Evolutionary conservation across 768 basidiomycete species (phyloP), one percentile per base, ranked within the genome.

Genomic region (Lactarius deliciosus): DNA sequence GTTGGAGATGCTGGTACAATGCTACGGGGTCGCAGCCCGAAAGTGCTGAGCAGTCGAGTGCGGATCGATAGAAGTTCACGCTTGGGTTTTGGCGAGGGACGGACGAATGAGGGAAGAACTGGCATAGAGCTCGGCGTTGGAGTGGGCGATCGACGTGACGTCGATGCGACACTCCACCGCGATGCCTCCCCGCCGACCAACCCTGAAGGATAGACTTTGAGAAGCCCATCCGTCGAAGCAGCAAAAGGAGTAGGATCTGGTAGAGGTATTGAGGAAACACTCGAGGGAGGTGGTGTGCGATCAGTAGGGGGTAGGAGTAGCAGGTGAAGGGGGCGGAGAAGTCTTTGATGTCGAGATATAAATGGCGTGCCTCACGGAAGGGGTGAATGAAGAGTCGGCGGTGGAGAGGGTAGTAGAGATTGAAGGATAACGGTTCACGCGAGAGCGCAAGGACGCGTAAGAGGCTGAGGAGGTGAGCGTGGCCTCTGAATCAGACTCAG

Each of bases 151-250:
- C 60, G 63, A 57, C 41, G 61, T 25, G 68, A 66, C 10, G 66
- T 66, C 18, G 70, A 66, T 5, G 69, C 70, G 25, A 71, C 60
- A 54, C 68, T 69, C 70, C 70, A 71, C 59, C 70, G 70, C 16
- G 64, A 66, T 15, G 57, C 30, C 56, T 69, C 66, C 2, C 57
- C 69, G 1, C 65, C 55, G 6, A 43, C 20, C 61, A 56, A 55
- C 8, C 60, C 69, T 25, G 66, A 70, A 59, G 68, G 69, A 43
- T 65, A 70, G 18, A 69, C 66, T 16, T 59, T 62, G n/a, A 62
- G 60, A 54, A 67, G 57, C 41, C 59, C 43, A 40, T 68, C 66
- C 25, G 58, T 43, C 3, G 68, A 57, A 13, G 56, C 9, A 30
- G 64, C 9, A 9, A 56, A 50, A 34, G 36, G 55, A n/a, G 22